A percentile compares a stretch with the other conserved stretches of the same genome.
Evolutionary conservation across 1,139 yeast species (phyloP).

Genomic region (Debaryomyces sp.): DNA sequence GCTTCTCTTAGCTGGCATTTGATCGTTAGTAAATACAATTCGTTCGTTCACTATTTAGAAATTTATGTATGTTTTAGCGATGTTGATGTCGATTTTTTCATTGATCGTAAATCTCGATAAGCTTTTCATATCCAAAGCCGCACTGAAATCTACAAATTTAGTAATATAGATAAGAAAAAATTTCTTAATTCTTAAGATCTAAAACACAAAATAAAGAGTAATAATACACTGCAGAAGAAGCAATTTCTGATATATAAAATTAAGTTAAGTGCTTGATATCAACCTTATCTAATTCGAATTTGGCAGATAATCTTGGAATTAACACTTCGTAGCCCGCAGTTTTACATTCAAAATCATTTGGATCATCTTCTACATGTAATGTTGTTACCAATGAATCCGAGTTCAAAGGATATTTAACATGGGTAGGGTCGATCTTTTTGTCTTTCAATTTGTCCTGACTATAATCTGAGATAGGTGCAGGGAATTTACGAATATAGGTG

Average conservation of each 20-base stretch:
- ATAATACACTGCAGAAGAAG: background rate
- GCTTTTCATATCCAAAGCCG: background rate
- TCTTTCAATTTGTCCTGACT: constrained; percentile 12
- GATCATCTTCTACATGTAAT: constrained; percentile 71
- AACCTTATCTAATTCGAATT: constrained; percentile 33
- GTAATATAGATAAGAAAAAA: background rate
- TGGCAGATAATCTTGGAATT: constrained; percentile 61
- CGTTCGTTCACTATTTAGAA: background rate
- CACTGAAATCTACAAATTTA: background rate
- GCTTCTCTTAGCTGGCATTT: constrained; percentile 9
- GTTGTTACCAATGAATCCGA: constrained; percentile 66
- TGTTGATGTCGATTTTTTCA: constrained; percentile 1
- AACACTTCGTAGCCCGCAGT: constrained; percentile 69
- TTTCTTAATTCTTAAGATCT: background rate
- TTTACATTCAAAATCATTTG: constrained; percentile 49
- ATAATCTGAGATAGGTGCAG: constrained; percentile 28
- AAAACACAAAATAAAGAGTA: constrained; percentile 1
- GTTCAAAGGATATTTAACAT: constrained; percentile 54
- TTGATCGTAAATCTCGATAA: background rate
- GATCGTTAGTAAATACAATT: constrained; percentile 7
- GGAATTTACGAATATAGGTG: constrained; percentile 26
- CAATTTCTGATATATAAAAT: background rate
- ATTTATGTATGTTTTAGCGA: background rate
- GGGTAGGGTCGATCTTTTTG: constrained; percentile 18
- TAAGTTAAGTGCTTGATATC: constrained; percentile 36